Evolutionary conservation across 1,139 yeast genomes (phyloP), one percentile per base, ranked within the genome.

Genomic region (Sugiyamaella paludigena): DNA sequence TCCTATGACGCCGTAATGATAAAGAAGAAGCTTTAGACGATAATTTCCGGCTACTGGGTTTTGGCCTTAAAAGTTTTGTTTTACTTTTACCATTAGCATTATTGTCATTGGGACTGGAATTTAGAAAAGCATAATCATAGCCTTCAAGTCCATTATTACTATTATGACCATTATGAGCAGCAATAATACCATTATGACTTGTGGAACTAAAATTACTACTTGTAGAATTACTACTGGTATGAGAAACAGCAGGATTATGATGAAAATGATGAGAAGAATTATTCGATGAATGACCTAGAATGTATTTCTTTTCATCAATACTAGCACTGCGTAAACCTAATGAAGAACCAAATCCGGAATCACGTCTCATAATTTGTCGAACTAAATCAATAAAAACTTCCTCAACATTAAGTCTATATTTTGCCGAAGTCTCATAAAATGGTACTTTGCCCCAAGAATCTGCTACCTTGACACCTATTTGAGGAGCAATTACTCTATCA

Each of bases 381-480:
- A 91, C 95, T 33, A 91, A 82, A 61, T 86, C 94, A 51, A 84
- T 75, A 64, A 91, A 92, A 1, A 94, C 95, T 62, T 88, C 95
- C 58, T 84, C 89, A 36, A 92, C 95, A 62, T 88, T 87, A 46
- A 86, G 79, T 62, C 86, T 81, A 61, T 83, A 79, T 78, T 88
- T 84, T 36, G 98, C 98, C 58, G 95, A 84, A 1, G 97, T 87
- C 71, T 67, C 66, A 43, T 66, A 65, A 48, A 89, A 92, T n/a
- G 96, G 94, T 3, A 84, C 94, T 63, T 83, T 78, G n/a, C 95
- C 95, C 89, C 96, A 87, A 47, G 79, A 79, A 58, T 84, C 84
- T 43, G 96, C 91, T 24, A 89, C 83, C 53, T 78, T 78, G 51
- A 85, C 82, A 41, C 68, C 70, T 36, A 58, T 50, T 15, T 58